These are phyloP conservation scores for Aciculosporium take DNA, from an alignment of 2,329 filamentous ascomycete genomes.

Conservation along the genomic window DNA sequence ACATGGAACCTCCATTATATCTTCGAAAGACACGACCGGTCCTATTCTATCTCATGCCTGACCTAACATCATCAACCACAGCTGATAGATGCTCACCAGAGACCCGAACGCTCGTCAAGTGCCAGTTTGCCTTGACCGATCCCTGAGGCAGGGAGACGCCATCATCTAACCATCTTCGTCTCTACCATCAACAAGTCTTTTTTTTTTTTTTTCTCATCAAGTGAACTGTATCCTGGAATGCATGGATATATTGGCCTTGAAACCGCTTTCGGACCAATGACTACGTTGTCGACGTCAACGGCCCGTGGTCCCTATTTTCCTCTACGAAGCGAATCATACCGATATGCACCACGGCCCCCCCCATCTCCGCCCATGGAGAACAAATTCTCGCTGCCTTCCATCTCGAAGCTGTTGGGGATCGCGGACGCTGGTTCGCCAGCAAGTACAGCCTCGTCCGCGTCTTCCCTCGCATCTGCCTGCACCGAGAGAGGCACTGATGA, in stretches of 20 bases:
- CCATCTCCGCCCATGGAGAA: slow-evolving; percentile 63
- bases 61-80: neutral
- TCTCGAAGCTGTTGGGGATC: slow-evolving; percentile 76
- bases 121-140: neutral
- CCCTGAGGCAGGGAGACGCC: neutral
- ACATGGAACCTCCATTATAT: slow-evolving; percentile 3
- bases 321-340: slow-evolving; percentile 11
- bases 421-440: slow-evolving; percentile 56
- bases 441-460: slow-evolving; percentile 38
- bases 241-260: neutral
- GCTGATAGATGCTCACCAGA: neutral
- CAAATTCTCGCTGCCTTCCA: slow-evolving; percentile 81
- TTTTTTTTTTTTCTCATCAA: neutral
- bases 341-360: slow-evolving; percentile 45
- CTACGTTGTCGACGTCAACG: slow-evolving; percentile 12
- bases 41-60: neutral
- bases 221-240: too few species aligned
- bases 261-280: slow-evolving; percentile 7
- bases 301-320: slow-evolving; percentile 17
- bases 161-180: neutral
- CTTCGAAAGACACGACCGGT: slow-evolving; percentile 6
- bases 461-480: slow-evolving; percentile 23
- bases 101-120: neutral
- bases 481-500: slow-evolving; percentile 18
- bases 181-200: neutral